Base-by-base conservation (phyloP, 1,139 yeast species). In the Saccharomyces hybrid region DNA sequence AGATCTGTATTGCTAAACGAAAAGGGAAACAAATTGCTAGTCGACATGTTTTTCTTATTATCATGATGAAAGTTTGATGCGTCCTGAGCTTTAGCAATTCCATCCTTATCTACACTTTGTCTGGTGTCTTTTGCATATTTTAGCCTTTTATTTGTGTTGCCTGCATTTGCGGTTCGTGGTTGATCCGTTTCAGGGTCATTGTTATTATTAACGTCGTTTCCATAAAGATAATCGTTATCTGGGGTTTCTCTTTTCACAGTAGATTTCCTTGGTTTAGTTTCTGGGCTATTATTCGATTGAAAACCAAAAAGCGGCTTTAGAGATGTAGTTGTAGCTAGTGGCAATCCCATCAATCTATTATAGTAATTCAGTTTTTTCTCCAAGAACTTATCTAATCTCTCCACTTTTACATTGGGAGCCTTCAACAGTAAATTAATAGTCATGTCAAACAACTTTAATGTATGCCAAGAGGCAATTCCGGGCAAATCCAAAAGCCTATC, bases 401-500 rank as follows among this genome's bases (percentile, higher is more conserved):
- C 68, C 1, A 62, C 57, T 32, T 62, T 62, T 4, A 62, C 62
- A 48, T 59, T 61, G 9, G 62, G 57, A 26, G 63, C 63, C 56
- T 56, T 73, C 55, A 81, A 69, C 30, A 80, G 78, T 59, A 81
- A 74, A 53, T 81, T 78, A 23, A 84, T 73, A 0, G 90, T 79
- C 62, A 75, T 71, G 61, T 85, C 91, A 47, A 84, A 63, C 47
- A 82, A 71, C 54, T 75, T 77, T 48, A 80, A 73, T 49, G 87
- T 80, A 57, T 79, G 80, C 60, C 74, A 74, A 7, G 87, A 80
- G 38, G 85, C 68, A 23, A 82, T 76, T 0, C 90, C 89, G 0
- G 88, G 83, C 16, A 82, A 69, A 32, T 79, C 81, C 50, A 75
- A 73, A 20, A 70, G 72, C 50, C 82, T 77, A 59, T 83, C 87